Evolutionary conservation across 495 filamentous ascomycete genomes (phyloP).

Genomic region (Penicillium salamii): DNA sequence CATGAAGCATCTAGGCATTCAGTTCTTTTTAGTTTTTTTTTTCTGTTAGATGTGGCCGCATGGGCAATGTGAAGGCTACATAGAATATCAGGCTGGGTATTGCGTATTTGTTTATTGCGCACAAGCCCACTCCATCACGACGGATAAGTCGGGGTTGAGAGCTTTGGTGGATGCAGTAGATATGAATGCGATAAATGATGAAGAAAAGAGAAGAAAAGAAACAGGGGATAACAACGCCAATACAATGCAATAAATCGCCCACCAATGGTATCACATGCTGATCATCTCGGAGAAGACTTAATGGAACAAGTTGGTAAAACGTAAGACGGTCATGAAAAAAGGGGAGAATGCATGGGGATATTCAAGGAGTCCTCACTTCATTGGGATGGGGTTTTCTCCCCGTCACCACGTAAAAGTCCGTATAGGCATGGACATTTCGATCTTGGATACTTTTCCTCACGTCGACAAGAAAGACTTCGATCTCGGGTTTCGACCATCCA

Average conservation of each 20-base stretch:
- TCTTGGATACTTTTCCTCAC: slow-evolving; percentile 56
- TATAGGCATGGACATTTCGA: slow-evolving; percentile 52
- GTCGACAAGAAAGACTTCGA: slow-evolving; percentile 58
- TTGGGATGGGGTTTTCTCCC: slow-evolving; percentile 49
- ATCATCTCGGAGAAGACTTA: slow-evolving; percentile 18
- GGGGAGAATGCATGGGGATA: not conserved
- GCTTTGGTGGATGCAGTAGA: too few relatives aligned
- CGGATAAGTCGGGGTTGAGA: too few relatives aligned
- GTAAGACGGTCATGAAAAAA: slow-evolving; percentile 11
- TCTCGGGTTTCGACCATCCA: slow-evolving; percentile 48
- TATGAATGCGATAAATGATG: not conserved
- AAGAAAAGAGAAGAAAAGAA: not conserved
- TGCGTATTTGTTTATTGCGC: not conserved
- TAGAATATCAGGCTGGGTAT: too few relatives aligned
- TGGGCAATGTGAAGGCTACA: too few relatives aligned
- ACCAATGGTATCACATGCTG: slow-evolving; percentile 37
- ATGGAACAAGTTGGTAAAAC: slow-evolving; percentile 13
- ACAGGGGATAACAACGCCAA: slow-evolving; percentile 26
- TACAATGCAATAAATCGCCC: slow-evolving; percentile 20
- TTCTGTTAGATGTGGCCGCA: too few relatives aligned
- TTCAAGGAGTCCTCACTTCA: slow-evolving; percentile 15
- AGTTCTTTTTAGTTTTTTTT: too few relatives aligned
- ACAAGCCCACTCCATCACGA: too few relatives aligned
- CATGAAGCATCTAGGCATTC: too few relatives aligned
- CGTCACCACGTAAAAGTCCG: slow-evolving; percentile 51